Base-by-base conservation (phyloP, 1,139 yeast species). In the Debaryomycetaceae sp. region DNA sequence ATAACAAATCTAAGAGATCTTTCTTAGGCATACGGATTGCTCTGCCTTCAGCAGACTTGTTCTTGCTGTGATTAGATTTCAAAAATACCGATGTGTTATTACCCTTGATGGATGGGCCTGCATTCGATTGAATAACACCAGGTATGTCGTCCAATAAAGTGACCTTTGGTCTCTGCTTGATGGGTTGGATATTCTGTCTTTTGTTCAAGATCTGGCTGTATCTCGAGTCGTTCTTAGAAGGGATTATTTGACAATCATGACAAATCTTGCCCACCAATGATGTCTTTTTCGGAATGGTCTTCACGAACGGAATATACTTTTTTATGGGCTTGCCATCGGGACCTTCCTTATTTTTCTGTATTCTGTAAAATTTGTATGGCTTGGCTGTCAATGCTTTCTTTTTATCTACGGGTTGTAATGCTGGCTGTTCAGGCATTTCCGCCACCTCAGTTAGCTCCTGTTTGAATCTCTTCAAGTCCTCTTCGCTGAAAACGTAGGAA, bases 11-110 rank as follows among this genome's bases (percentile, higher is more conserved):
- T 75, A 93, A 78, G 46, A 93, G 79, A 53, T 90, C 97, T 65
- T 88, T 89, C 70, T 88, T 84, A 36, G 96, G 96, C 84, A 93
- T 87, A 63, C 99, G 81, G 51, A 88, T 89, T 35, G 97, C 96
- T 60, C 96, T 84, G 43, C 95, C 95, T 54, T 87, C 95, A n/a
- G 61, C 57, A 49, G 76, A 71, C 55, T 74, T 76, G 41, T 56
- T 58, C 48, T 63, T 66, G 22, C 55, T 58, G 14, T 55, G 54
- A 37, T 57, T 62, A 4, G 73, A 60, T 58, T 78, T 80, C 54
- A 84, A 75, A 69, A 85, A 82, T 33, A 71, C 65, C 24, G 84
- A 80, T 4, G 88, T 78, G 46, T 80, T 81, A 51, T 81, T 75
- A 45, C 83, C 90, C 34, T 80, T 76, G 59, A 89, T 80, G 8